phyloP scores from a whole-genome alignment of 345 rosid genomes.

The Lepidium didymum region DNA sequence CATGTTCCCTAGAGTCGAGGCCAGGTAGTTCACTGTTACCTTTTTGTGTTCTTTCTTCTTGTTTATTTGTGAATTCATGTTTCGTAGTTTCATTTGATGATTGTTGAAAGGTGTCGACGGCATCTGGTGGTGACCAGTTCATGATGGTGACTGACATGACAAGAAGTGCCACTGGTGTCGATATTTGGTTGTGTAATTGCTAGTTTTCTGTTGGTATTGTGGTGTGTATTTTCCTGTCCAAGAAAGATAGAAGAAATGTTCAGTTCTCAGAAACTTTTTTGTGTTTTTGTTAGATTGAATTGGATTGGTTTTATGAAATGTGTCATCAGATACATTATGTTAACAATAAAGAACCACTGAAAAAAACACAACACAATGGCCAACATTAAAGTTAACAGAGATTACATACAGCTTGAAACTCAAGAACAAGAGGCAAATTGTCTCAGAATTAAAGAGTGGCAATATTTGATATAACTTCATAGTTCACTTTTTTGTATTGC shows the following conservation, averaged over 20 bases:
- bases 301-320: too few species aligned
- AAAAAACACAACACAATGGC: too few species aligned
- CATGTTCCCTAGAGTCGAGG: conserved; percentile 91
- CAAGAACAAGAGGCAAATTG: background rate
- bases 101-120: conserved; percentile 49
- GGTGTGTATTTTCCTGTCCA: conserved; percentile 71
- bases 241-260: background rate
- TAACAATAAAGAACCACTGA: too few species aligned
- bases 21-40: conserved; percentile 48
- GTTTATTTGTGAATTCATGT: background rate
- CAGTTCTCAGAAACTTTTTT: background rate
- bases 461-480: too few species aligned
- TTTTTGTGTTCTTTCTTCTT: background rate
- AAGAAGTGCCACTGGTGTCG: conserved; percentile 40
- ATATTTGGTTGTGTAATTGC: too few species aligned
- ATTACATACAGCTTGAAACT: background rate
- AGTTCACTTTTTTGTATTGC: background rate
- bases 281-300: too few species aligned
- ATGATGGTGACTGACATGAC: conserved; percentile 57
- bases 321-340: too few species aligned
- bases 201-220: conserved; percentile 28
- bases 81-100: background rate
- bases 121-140: conserved; percentile 32
- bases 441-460: too few species aligned
- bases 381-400: too few species aligned